These are phyloP conservation scores for Marasmius oreades DNA, from an alignment of 1,284 basidiomycete species.

Conservation along the genomic window DNA sequence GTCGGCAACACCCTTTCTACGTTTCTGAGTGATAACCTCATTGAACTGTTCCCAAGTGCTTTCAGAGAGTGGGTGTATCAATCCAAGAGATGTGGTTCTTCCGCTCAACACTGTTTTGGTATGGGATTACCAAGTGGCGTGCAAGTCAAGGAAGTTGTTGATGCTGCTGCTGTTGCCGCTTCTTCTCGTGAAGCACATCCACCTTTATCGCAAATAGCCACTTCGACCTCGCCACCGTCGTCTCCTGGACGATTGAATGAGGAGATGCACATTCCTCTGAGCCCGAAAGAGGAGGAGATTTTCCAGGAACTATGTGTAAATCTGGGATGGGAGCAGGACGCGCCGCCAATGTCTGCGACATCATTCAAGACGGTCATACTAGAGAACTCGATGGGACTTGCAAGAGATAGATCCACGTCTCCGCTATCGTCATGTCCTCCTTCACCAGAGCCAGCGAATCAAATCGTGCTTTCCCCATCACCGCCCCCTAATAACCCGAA, in stretches of 20 bases:
- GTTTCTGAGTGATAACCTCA: slow-evolving; percentile 9
- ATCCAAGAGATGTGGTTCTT: not conserved
- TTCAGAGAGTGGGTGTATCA: slow-evolving; percentile 6
- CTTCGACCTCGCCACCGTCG: not conserved
- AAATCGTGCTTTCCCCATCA: slow-evolving; percentile 9
- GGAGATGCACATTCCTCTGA: slow-evolving; percentile 5
- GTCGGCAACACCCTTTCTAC: slow-evolving; percentile 33
- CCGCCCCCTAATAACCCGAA: slow-evolving; percentile 6
- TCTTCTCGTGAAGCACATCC: not conserved
- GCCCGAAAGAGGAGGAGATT: slow-evolving; percentile 15
- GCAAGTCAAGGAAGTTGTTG: not conserved
- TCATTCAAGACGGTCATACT: not conserved
- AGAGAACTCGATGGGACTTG: not conserved
- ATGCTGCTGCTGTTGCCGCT: slow-evolving; percentile 5
- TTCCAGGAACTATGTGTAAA: slow-evolving; percentile 16
- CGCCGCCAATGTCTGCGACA: not conserved
- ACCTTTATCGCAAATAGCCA: not conserved
- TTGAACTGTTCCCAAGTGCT: slow-evolving; percentile 9
- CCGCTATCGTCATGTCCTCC: slow-evolving; percentile 14
- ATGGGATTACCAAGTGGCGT: slow-evolving; percentile 2
- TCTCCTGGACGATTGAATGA: not conserved
- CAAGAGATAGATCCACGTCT: not conserved
- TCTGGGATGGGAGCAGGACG: slow-evolving; percentile 14
- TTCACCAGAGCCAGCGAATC: slow-evolving; percentile 8
- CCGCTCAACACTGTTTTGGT: slow-evolving; percentile 6